Base-by-base conservation (phyloP, 495 filamentous ascomycete genomes). In the Aspergillus saccharolyticus region DNA sequence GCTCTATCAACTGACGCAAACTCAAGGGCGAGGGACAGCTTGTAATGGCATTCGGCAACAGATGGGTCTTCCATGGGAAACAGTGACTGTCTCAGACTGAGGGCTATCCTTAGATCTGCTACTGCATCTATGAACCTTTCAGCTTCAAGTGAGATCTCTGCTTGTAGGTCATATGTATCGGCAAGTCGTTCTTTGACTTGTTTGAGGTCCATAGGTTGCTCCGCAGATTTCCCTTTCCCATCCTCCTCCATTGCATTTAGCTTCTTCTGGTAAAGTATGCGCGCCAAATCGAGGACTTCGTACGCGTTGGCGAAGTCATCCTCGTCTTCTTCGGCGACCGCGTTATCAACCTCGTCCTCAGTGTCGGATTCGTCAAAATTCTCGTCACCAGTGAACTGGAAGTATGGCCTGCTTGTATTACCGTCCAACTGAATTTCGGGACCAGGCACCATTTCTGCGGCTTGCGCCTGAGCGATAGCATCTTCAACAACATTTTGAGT, bases 331-430 rank as follows among this genome's bases (percentile, higher is more conserved):
- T 44, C 71, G 1, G 52, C 68, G 10, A 73, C 79, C 10, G 79
- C 80, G 2, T 65, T 75, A 12, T 67, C 70, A 12, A 76, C 79
- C 18, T 77, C 82, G 25, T 85, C 88, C 24, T 91, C 90, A 1
- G 85, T 86, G 48, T 90, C 87, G 1, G 79, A 82, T 49, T 84
- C 83, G 39, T 89, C 90, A 72, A 88, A 96, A 65, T 95, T 91
- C 70, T 96, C 93, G 62, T 97, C 94, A 44, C 95, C 95, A 0
- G 85, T 89, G 63, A 97, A 96, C 59, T 94, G 89, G 69, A 98
- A 97, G 51, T 88, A 83, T 1, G 89, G 81, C 69, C 91, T 93
- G 57, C 77, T 82, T 43, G 66, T 69, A 46, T 44, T 65, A 12
- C 63, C 68, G 56, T 69, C 72, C 16, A 71, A 71, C 14, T 73